Evolutionary conservation across 805 yeast genomes (phyloP).

Genomic region (Scheffersomyces lignosus): DNA sequence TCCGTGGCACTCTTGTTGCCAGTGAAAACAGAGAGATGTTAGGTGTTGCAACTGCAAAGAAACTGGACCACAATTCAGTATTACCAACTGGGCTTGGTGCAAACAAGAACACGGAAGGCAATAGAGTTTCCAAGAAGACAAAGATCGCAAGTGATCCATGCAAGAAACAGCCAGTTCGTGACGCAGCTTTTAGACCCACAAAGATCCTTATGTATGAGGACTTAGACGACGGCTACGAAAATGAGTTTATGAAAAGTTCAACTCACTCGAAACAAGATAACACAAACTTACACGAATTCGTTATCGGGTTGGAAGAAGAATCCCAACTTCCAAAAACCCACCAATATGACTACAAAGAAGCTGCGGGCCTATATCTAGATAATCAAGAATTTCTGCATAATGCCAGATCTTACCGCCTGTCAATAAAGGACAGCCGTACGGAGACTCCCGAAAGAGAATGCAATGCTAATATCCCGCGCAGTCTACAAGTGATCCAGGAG

Average conservation of each 20-base stretch:
- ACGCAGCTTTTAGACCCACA: not conserved
- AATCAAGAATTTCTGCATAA: too few relatives aligned
- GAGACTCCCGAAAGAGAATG: not conserved
- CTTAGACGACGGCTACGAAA: conserved; percentile 21
- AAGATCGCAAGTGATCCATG: too few relatives aligned
- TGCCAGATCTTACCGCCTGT: too few relatives aligned
- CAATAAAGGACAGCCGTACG: not conserved
- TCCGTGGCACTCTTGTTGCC: conserved; percentile 42
- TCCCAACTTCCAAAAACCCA: conserved; percentile 6
- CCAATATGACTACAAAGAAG: conserved; percentile 1
- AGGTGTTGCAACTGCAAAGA: not conserved
- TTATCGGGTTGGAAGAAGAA: too few relatives aligned
- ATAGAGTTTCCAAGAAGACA: not conserved
- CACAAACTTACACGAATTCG: too few relatives aligned
- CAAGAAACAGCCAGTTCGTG: not conserved
- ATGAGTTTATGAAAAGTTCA: conserved; percentile 3
- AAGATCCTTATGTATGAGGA: conserved; percentile 10
- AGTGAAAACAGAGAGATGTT: not conserved
- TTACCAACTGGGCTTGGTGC: not conserved
- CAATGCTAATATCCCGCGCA: not conserved
- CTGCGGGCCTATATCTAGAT: conserved; percentile 1
- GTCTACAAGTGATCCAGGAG: not conserved
- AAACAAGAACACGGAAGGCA: not conserved
- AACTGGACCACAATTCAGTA: not conserved
- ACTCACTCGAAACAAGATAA: not conserved